Conservation (phyloP, 129 eudicot genomes). For the Flaveria linearis region DNA sequence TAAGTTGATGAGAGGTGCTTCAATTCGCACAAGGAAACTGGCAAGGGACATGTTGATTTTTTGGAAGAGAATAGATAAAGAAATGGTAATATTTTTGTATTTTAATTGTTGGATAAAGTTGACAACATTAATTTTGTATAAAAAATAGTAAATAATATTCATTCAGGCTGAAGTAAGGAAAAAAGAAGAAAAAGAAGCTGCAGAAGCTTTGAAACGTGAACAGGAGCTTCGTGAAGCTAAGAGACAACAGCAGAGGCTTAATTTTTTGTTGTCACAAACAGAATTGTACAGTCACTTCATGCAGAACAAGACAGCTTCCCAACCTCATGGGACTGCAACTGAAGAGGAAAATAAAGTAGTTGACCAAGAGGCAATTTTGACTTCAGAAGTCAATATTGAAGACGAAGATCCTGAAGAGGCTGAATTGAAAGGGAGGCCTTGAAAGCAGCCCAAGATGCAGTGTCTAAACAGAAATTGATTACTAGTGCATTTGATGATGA, state of each 20-base stretch:
- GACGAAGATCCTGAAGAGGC: conserved; percentile 84
- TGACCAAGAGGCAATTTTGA: conserved; percentile 42
- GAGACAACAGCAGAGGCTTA: conserved; percentile 88
- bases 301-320: conserved; percentile 77
- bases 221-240: conserved; percentile 97
- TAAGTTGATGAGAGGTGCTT: conserved; percentile 90
- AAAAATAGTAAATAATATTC: not conserved
- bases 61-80: conserved; percentile 97
- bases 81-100: conserved; percentile 64
- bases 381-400: conserved; percentile 49
- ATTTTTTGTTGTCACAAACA: conserved; percentile 85
- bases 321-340: conserved; percentile 45
- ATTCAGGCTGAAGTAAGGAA: conserved; percentile 88
- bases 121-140: not conserved
- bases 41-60: conserved; percentile 90
- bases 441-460: conserved; percentile 98
- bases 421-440: conserved; percentile 82
- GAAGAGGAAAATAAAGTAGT: conserved; percentile 43
- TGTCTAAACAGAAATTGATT: conserved; percentile 80
- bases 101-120: conserved; percentile 7
- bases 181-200: conserved; percentile 97
- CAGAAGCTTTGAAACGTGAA: conserved; percentile 93
- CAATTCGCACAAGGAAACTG: conserved; percentile 85
- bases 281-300: conserved; percentile 96
- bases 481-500: conserved; percentile 89